Percentiles rank a stretch among this genome's conserved stretches.
These are phyloP conservation scores for Panus rudis DNA, from an alignment of 768 basidiomycete species.

Conservation along the genomic window DNA sequence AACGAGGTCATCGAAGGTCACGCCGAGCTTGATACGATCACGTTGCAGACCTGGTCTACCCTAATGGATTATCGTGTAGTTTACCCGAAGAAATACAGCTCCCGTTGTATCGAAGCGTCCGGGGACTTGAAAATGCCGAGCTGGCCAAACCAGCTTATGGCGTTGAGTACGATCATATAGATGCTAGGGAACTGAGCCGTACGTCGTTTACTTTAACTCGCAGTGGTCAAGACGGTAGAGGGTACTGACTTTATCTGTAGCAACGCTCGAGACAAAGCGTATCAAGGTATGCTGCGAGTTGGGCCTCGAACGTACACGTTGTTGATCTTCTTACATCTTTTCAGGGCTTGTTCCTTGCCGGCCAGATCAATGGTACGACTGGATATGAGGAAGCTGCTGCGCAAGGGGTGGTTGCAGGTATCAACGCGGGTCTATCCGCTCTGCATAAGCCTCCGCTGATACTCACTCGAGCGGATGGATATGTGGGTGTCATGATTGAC, in stretches of 20 bases:
- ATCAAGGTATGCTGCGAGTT: constrained; percentile 49
- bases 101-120: constrained; percentile 75
- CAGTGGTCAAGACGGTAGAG: neutral
- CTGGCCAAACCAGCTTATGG: constrained; percentile 86
- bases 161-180: constrained; percentile 88
- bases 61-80: constrained; percentile 84
- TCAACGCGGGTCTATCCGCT: constrained; percentile 77
- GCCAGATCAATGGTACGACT: constrained; percentile 92
- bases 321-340: neutral
- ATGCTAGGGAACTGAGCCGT: constrained; percentile 76
- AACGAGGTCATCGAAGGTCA: neutral
- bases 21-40: neutral
- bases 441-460: constrained; percentile 47
- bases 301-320: neutral
- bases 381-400: constrained; percentile 94
- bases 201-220: constrained; percentile 23
- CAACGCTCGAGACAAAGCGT: constrained; percentile 80
- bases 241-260: constrained; percentile 27
- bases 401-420: constrained; percentile 82
- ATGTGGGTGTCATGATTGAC: constrained; percentile 87
- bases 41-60: constrained; percentile 74
- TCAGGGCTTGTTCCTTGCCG: constrained; percentile 82
- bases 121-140: constrained; percentile 77
- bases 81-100: constrained; percentile 84
- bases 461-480: constrained; percentile 80